Conservation (phyloP, 1,139 yeast species). For the Saccharomycopsis crataegensis region DNA sequence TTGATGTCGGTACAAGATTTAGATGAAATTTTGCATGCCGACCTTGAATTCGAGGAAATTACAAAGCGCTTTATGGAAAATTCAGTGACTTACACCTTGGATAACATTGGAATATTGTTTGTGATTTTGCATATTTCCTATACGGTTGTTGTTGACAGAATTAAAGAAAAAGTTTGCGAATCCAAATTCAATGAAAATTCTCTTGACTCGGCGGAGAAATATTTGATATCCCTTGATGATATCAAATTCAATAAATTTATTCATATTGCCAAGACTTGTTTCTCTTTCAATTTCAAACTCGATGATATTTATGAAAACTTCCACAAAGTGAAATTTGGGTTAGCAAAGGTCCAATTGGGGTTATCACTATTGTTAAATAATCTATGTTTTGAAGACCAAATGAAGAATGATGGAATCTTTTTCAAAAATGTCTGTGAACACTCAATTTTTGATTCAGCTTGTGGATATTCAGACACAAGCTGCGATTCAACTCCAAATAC, state of each 20-base stretch:
- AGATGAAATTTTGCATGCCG: slow-evolving; percentile 1
- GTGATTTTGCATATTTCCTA: slow-evolving; percentile 11
- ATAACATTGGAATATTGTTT: slow-evolving; percentile 12
- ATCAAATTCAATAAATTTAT: background rate
- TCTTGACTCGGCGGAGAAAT: slow-evolving; percentile 6
- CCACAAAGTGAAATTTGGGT: slow-evolving; percentile 9
- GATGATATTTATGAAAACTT: slow-evolving; percentile 14
- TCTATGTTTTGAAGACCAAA: slow-evolving; percentile 11
- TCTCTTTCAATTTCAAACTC: slow-evolving; percentile 13
- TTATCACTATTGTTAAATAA: slow-evolving; percentile 6
- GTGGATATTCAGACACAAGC: no score
- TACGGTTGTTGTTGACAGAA: slow-evolving; percentile 1
- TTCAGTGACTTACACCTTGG: slow-evolving; percentile 12
- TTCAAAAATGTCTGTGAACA: slow-evolving; percentile 2
- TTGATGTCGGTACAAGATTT: slow-evolving; percentile 2
- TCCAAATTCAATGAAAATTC: slow-evolving; percentile 5
- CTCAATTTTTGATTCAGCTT: background rate
- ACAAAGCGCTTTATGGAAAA: background rate
- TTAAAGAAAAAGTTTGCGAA: slow-evolving; percentile 13
- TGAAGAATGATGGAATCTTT: slow-evolving; percentile 7
- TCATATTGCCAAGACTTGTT: slow-evolving; percentile 16
- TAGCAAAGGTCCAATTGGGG: slow-evolving; percentile 14
- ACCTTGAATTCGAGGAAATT: slow-evolving; percentile 1
- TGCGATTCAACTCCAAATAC: no score
- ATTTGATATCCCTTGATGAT: slow-evolving; percentile 1